Evolutionary conservation across 176 grass and related monocot genomes (phyloP), one percentile per base, ranked within the genome.

Genomic region (Eremochloa ophiuroides): DNA sequence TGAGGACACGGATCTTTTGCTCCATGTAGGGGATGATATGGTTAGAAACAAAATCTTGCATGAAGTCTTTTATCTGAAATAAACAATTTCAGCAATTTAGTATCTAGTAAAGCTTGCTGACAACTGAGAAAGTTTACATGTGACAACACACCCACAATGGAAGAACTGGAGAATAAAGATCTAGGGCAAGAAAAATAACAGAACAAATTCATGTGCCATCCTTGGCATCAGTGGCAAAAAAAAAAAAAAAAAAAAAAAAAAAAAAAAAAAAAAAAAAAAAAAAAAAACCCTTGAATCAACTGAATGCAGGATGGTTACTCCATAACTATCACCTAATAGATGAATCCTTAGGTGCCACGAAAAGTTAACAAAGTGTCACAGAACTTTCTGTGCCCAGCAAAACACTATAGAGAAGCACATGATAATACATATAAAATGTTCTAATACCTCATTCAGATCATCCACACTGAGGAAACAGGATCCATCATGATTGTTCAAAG

Each of bases 21-120:
- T 99, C 96, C 93, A 99, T 91, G 85, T 88, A 92, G 80, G 96
- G 96, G 60, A 99, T 99, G 61, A 99, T 88, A 93, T 93, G 89
- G 82, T 99, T 99, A 72, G 88, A 95, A 80, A 85, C 87, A 64
- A 99, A 86, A 70, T 91, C 87, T 99, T 93, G 93, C 91, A 99
- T 95, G 75, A 99, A 99, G 66, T 99, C 96, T 79, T 87, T 99
- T 69, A 99, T 91, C 96, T 99, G 86, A 84, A 87, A 80, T 23
- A 87, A 87, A 69, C 27, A 71, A 75, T 12, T 16, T 71, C 48
- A 55, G 25, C 6, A 33, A 38, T 39, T 59, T 69, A 88, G 69
- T 31, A 69, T 48, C 17, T 23, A 79, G 48, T 78, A 37, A 23
- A 55, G 13, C 40, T 64, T 85, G 9, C n/a, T 64, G 28, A 25